phyloP scores from a whole-genome alignment of 148 eudicot genomes.

The Vaccinium darrowii region DNA sequence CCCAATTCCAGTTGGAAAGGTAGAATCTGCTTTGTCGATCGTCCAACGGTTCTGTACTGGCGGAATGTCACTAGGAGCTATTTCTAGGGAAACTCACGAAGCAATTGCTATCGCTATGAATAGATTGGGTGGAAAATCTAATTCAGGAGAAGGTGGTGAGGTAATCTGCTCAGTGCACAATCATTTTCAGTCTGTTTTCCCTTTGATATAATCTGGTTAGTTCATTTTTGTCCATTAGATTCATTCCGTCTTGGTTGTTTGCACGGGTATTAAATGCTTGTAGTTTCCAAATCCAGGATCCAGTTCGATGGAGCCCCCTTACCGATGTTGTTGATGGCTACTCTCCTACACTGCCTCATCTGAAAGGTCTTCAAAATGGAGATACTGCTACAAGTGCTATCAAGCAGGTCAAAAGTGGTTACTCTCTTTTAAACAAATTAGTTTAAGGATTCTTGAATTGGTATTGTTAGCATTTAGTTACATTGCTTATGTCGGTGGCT shows the following conservation, averaged over 20 bases:
- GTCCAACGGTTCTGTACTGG: slow-evolving; percentile 97
- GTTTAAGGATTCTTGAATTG: background rate
- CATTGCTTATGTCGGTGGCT: background rate
- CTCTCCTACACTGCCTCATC: slow-evolving; percentile 95
- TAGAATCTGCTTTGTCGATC: slow-evolving; percentile 89
- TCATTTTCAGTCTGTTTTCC: slow-evolving; percentile 1
- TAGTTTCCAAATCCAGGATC: slow-evolving; percentile 60
- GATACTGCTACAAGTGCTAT: slow-evolving; percentile 99
- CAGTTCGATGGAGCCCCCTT: slow-evolving; percentile 93
- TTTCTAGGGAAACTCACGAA: slow-evolving; percentile 98
- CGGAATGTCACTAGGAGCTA: slow-evolving; percentile 99
- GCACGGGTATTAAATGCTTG: background rate
- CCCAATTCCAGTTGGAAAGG: slow-evolving; percentile 94
- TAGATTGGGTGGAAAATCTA: slow-evolving; percentile 95
- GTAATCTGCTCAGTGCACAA: slow-evolving; percentile 33
- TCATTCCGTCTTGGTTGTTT: slow-evolving; percentile 7
- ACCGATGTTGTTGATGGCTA: slow-evolving; percentile 98
- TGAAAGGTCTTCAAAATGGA: slow-evolving; percentile 99
- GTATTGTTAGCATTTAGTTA: background rate
- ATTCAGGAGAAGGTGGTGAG: slow-evolving; percentile 99
- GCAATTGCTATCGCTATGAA: slow-evolving; percentile 99
- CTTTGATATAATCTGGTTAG: background rate
- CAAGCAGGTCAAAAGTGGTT: slow-evolving; percentile 65
- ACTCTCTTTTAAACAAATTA: slow-evolving; percentile 8
- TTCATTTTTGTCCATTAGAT: background rate